phyloP scores from a whole-genome alignment of 495 filamentous ascomycete species.

The Xanthoparmelia taractica region DNA sequence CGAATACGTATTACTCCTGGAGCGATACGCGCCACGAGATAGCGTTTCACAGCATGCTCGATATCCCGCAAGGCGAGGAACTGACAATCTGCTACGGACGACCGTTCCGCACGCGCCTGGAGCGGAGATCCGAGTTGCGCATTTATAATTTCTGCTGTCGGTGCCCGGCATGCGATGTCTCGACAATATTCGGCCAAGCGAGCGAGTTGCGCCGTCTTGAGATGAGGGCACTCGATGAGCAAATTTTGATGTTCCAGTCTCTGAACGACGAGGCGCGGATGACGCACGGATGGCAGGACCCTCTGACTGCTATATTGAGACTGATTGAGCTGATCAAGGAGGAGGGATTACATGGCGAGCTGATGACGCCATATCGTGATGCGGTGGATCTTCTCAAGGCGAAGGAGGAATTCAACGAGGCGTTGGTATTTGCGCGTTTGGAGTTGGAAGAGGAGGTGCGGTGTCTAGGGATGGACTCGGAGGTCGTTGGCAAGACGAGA shows the following conservation, averaged over 20 bases:
- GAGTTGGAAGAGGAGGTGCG: neutral
- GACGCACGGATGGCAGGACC: neutral
- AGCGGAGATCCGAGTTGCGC: neutral
- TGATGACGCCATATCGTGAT: neutral
- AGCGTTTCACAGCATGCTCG: neutral
- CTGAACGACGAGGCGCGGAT: neutral
- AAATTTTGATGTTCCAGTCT: neutral
- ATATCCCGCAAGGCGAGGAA: neutral
- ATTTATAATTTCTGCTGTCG: neutral
- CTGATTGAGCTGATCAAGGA: neutral
- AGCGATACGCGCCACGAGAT: neutral
- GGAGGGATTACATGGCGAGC: neutral
- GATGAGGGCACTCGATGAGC: neutral
- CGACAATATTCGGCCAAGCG: neutral
- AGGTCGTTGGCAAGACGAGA: neutral
- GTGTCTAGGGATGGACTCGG: neutral
- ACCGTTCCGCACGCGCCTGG: neutral
- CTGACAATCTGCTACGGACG: neutral
- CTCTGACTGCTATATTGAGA: neutral
- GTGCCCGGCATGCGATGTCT: neutral
- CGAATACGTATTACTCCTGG: neutral
- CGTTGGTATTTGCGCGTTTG: neutral
- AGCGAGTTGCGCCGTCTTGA: neutral
- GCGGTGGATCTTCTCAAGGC: neutral
- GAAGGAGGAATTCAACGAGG: neutral